Base-by-base conservation (phyloP, 257 asterid genomes). In the Handroanthus guayacan region DNA sequence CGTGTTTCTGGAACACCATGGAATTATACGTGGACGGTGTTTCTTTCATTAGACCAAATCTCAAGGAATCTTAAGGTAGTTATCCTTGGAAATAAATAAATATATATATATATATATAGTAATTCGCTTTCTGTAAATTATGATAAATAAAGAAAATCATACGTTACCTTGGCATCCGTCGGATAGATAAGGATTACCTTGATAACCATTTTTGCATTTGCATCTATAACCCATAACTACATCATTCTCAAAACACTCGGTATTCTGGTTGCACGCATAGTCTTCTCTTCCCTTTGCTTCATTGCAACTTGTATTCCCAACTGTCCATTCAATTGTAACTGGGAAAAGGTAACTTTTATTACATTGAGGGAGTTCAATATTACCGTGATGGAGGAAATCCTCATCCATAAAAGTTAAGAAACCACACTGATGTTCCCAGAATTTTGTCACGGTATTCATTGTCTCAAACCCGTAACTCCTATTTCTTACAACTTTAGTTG, bases 101-200 rank as follows among this genome's bases (percentile, higher is more conserved):
- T 25, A 25, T 25, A 25, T 25, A 25, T 25, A 25, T 25, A 25
- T 25, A 25, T 25, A 25, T 25, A 25, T 25, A 25, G 31, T 1
- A 25, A 25, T 25, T 25, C 31, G 31, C 1, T 25, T 25, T 25
- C 31, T 54, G 36, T 41, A 6, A 62, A 10, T 9, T 45, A 54
- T 31, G 6, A 3, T 20, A 12, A 56, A 17, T 39, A 38, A 37
- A 68, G 8, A 41, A 51, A 64, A 76, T 6, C 16, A 4, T 5
- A 5, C 9, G 14, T 48, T 71, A 86, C 88, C 85, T 76, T 76
- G 72, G 77, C 88, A 83, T 64, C 88, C 90, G 8, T 74, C 18
- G 34, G 25, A 60, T 8, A 80, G 62, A 50, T 86, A 86, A 43
- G 90, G 85, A 37, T 83, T 86, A 18, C 87, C 90, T 54, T 5